phyloP scores from a whole-genome alignment of 257 asterid genomes.

The Misopates orontium region DNA sequence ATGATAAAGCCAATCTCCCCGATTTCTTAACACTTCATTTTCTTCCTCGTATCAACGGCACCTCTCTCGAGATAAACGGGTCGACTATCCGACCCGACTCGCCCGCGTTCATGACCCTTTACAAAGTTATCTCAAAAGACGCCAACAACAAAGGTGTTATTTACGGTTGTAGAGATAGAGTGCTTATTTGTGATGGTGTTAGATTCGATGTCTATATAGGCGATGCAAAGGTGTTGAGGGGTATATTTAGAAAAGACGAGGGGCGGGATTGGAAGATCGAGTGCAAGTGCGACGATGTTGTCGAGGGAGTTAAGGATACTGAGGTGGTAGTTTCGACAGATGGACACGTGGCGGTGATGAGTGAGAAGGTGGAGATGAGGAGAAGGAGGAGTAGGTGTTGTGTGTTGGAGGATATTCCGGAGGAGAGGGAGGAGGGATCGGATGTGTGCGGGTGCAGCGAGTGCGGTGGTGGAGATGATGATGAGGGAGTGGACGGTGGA shows the following conservation, averaged over 20 bases:
- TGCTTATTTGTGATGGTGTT: slow-evolving; percentile 57
- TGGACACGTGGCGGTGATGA: slow-evolving; percentile 34
- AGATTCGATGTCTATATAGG: slow-evolving; percentile 55
- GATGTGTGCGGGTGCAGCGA: slow-evolving; percentile 48
- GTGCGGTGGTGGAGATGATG: slow-evolving; percentile 29
- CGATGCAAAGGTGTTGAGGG: slow-evolving; percentile 55
- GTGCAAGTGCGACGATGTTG: slow-evolving; percentile 44
- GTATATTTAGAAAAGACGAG: slow-evolving; percentile 56
- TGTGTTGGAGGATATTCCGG: slow-evolving; percentile 76
- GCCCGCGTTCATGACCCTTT: slow-evolving; percentile 66
- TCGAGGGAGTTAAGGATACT: slow-evolving; percentile 38
- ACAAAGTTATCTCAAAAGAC: slow-evolving; percentile 41
- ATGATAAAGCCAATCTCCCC: slow-evolving; percentile 5
- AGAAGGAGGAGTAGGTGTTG: slow-evolving; percentile 33
- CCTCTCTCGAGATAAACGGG: slow-evolving; percentile 54
- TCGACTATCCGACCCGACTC: slow-evolving; percentile 51
- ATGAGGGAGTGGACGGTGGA: too few species aligned
- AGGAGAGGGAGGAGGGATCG: slow-evolving; percentile 51
- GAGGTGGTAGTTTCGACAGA: slow-evolving; percentile 64
- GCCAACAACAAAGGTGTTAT: too few species aligned
- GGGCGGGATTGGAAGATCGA: slow-evolving; percentile 56
- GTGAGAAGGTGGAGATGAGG: slow-evolving; percentile 46
- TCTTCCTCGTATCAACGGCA: slow-evolving; percentile 67
- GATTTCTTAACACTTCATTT: slow-evolving; percentile 59
- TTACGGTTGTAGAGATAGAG: slow-evolving; percentile 59